Evolutionary conservation across 192 early-diverging fungal species (phyloP).

Genomic region (Backusella psychrophila): DNA sequence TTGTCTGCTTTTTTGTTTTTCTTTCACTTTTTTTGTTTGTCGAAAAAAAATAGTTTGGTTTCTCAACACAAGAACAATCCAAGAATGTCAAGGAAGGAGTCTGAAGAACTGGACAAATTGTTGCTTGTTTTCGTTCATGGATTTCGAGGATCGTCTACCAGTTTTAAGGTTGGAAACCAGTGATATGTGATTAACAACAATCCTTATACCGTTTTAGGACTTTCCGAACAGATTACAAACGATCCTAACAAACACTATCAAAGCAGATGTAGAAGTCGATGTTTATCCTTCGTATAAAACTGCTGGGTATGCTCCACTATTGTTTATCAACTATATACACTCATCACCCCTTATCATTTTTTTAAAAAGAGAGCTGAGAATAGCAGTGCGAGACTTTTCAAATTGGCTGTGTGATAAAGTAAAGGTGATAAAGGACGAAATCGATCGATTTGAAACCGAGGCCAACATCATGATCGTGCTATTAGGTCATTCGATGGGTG

Average conservation of each 20-base stretch:
- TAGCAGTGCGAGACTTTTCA: conserved; percentile 44
- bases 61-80: background rate
- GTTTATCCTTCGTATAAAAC: conserved; percentile 57
- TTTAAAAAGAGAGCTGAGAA: conserved; percentile 14
- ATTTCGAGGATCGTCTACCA: conserved; percentile 50
- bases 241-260: conserved; percentile 39
- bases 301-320: conserved; percentile 33
- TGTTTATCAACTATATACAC: background rate
- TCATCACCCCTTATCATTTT: background rate
- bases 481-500: conserved; percentile 56
- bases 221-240: conserved; percentile 52
- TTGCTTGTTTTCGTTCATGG: conserved; percentile 59
- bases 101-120: conserved; percentile 29
- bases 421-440: conserved; percentile 27
- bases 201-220: conserved; percentile 33
- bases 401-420: conserved; percentile 46
- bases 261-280: conserved; percentile 45
- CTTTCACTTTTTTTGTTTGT: background rate
- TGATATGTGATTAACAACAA: conserved; percentile 1
- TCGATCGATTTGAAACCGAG: conserved; percentile 4
- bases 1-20: background rate
- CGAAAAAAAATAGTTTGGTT: background rate
- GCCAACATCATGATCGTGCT: conserved; percentile 19
- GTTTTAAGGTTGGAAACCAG: conserved; percentile 36
- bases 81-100: background rate